phyloP scores from a whole-genome alignment of 2,329 filamentous ascomycete species.

The Cryphonectria japonica region DNA sequence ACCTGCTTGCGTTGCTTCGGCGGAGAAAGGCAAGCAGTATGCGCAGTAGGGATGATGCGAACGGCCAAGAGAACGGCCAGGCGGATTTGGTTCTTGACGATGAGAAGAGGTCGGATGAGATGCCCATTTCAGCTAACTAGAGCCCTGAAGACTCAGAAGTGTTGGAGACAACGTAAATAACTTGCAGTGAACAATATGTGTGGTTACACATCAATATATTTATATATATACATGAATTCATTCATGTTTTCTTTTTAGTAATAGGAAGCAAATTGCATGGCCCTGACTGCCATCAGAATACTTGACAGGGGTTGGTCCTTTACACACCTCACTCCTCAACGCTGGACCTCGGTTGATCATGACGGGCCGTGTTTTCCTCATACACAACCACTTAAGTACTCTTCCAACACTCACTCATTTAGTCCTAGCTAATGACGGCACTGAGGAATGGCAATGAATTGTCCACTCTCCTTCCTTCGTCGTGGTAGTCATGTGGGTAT shows the following conservation, averaged over 20 bases:
- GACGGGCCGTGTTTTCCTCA: slow-evolving; percentile 7
- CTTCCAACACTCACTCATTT: not conserved
- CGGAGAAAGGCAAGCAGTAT: not conserved
- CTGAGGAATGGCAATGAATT: not conserved
- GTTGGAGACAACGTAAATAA: not conserved
- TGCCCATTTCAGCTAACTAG: not conserved
- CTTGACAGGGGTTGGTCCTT: not conserved
- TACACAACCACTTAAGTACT: not conserved
- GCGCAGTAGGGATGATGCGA: not conserved
- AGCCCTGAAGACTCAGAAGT: not conserved
- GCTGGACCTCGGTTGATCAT: slow-evolving; percentile 25
- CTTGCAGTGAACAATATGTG: not conserved
- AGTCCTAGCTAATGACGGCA: not conserved
- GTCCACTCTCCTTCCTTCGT: not conserved
- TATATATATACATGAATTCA: too few relatives aligned
- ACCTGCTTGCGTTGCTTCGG: slow-evolving; percentile 17
- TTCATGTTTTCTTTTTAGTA: too few relatives aligned
- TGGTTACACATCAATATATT: too few relatives aligned
- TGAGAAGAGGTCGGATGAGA: slow-evolving; percentile 5
- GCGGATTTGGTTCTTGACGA: not conserved
- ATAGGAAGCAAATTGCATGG: not conserved
- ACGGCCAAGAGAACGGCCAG: not conserved
- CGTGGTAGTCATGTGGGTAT: not conserved
- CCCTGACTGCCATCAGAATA: not conserved
- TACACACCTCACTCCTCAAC: slow-evolving; percentile 1